phyloP scores from a whole-genome alignment of 2,329 filamentous ascomycete species.

The Calonectria henricotiae region DNA sequence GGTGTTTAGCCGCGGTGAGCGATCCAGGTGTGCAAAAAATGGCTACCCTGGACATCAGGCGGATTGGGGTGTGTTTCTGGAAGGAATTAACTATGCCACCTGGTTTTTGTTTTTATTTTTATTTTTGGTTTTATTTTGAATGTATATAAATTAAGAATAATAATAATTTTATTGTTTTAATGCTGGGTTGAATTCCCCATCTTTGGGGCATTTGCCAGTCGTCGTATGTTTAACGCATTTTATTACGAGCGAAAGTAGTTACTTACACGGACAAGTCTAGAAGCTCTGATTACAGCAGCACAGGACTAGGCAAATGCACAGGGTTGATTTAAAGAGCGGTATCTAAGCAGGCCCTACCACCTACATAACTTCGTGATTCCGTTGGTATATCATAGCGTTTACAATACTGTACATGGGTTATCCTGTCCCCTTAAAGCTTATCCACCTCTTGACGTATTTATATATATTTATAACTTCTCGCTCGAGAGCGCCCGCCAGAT shows the following conservation, averaged over 20 bases:
- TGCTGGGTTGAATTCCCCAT: no score
- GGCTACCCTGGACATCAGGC: slow-evolving; percentile 12
- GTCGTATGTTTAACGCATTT: no score
- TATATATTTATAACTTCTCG: slow-evolving; percentile 61
- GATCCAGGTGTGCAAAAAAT: slow-evolving; percentile 34
- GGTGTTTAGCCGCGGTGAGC: slow-evolving; percentile 55
- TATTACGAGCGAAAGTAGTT: no score
- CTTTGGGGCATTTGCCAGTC: no score
- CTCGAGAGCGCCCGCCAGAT: slow-evolving; percentile 71
- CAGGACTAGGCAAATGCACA: not conserved
- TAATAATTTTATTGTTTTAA: no score
- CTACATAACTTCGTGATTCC: slow-evolving; percentile 32
- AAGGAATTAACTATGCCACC: no score
- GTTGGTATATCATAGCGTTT: slow-evolving; percentile 34
- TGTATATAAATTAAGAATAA: no score
- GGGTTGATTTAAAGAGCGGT: slow-evolving; percentile 1
- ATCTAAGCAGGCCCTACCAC: not conserved
- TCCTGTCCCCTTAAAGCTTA: slow-evolving; percentile 7
- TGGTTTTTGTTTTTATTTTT: no score
- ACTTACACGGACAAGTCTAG: not conserved
- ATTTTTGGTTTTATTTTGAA: no score
- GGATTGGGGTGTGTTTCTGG: no score
- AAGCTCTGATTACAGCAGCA: not conserved
- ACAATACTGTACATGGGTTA: slow-evolving; percentile 39
- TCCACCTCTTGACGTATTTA: not conserved